Percentiles rank a stretch among this genome's conserved stretches.
These are phyloP conservation scores for Colletotrichum sansevieriae DNA, from an alignment of 2,329 filamentous ascomycete genomes.

Conservation along the genomic window DNA sequence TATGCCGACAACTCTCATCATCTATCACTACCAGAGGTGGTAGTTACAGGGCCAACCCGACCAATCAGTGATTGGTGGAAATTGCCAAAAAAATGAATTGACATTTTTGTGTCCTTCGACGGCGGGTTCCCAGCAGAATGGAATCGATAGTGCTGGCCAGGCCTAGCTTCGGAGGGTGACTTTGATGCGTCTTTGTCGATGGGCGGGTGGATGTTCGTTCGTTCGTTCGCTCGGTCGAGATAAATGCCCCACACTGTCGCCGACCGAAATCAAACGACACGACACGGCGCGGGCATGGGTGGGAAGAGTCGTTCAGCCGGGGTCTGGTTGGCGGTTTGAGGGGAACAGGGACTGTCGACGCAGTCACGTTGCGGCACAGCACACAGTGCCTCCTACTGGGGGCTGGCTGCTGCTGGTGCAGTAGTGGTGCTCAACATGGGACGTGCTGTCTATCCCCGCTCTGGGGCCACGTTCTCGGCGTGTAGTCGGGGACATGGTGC, in stretches of 20 bases:
- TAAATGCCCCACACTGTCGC: slow-evolving; percentile 37
- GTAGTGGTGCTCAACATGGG: slow-evolving; percentile 29
- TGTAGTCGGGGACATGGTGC: slow-evolving; percentile 27
- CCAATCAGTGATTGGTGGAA: slow-evolving; percentile 42
- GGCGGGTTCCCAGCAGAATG: slow-evolving; percentile 29
- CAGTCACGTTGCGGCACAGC: slow-evolving; percentile 38
- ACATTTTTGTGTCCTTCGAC: slow-evolving; percentile 21
- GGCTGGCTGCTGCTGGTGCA: slow-evolving; percentile 10
- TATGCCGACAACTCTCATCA: slow-evolving; percentile 30
- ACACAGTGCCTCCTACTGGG: slow-evolving; percentile 27
- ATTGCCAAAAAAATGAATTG: slow-evolving; percentile 24
- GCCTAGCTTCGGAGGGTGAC: slow-evolving; percentile 29
- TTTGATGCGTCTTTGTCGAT: slow-evolving; percentile 16
- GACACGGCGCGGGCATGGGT: slow-evolving; percentile 35
- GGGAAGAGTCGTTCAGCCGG: slow-evolving; percentile 18
- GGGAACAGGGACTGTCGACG: slow-evolving; percentile 11
- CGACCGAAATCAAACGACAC: slow-evolving; percentile 40
- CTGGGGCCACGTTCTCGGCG: neutral
- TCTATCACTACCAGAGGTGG: slow-evolving; percentile 13
- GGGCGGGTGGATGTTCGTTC: slow-evolving; percentile 34
- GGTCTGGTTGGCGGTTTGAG: slow-evolving; percentile 33
- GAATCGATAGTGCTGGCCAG: slow-evolving; percentile 41
- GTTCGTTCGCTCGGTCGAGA: slow-evolving; percentile 33
- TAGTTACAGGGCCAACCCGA: slow-evolving; percentile 18
- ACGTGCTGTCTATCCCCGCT: slow-evolving; percentile 20